Evolutionary conservation across 345 rosid species (phyloP).

Genomic region (Syzygium aqueum): DNA sequence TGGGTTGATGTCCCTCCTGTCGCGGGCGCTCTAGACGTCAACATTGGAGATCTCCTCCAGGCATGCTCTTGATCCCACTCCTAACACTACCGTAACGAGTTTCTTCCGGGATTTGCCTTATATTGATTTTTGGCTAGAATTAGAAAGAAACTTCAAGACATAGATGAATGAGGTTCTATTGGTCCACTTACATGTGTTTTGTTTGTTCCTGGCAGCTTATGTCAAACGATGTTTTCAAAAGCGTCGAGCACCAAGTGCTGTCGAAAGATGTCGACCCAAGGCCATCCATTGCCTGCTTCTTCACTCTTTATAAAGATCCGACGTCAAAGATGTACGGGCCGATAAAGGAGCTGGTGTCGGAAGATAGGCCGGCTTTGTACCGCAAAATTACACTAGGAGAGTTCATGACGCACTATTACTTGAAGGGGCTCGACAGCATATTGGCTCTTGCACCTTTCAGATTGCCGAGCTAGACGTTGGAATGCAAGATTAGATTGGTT

Average conservation of each 20-base stretch:
- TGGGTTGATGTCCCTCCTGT: no score
- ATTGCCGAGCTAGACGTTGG: not conserved
- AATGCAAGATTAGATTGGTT: not conserved
- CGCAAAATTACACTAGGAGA: constrained; percentile 5
- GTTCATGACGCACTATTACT: not conserved
- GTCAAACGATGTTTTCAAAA: not conserved
- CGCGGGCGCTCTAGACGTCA: no score
- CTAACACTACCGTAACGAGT: not conserved
- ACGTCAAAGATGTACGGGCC: not conserved
- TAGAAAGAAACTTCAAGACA: not conserved
- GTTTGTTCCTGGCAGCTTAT: not conserved
- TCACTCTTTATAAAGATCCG: not conserved
- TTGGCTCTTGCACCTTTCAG: not conserved
- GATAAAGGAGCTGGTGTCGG: constrained; percentile 19
- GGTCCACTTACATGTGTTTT: not conserved
- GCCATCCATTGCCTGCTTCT: not conserved
- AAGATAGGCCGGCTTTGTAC: constrained; percentile 15
- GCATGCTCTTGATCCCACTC: constrained; percentile 9
- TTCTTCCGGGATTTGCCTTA: not conserved
- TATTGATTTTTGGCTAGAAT: not conserved
- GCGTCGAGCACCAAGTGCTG: not conserved
- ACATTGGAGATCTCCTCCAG: constrained; percentile 56
- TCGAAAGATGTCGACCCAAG: not conserved
- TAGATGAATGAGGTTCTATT: not conserved
- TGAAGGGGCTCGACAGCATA: not conserved